Percentiles rank a stretch among this genome's conserved stretches.
These are phyloP conservation scores for Neurospora sp. DNA, from an alignment of 2,329 filamentous ascomycete genomes.

Conservation along the genomic window DNA sequence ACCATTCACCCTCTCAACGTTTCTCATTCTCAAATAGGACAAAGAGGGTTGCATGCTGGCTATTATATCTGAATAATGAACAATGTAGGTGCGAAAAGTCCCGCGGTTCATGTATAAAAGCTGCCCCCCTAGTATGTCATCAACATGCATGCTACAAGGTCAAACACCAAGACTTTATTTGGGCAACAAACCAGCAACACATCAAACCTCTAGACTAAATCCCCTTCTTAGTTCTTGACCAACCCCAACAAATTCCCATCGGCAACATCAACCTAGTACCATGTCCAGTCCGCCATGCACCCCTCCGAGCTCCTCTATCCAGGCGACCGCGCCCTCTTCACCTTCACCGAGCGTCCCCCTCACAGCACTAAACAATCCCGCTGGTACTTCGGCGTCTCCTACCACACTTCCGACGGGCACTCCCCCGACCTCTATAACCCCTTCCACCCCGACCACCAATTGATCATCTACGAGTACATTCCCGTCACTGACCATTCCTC, in stretches of 20 bases:
- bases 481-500: background rate
- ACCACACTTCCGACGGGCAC: background rate
- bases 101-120: background rate
- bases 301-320: background rate
- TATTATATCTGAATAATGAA: background rate
- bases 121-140: background rate
- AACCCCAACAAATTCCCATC: background rate
- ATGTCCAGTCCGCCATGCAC: background rate
- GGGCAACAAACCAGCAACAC: background rate
- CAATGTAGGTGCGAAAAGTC: background rate
- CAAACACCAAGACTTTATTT: background rate
- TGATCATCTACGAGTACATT: background rate
- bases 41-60: background rate
- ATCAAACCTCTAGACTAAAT: background rate
- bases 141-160: background rate
- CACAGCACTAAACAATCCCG: background rate
- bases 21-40: background rate
- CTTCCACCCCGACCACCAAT: background rate
- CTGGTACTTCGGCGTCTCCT: background rate
- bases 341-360: background rate
- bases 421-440: background rate
- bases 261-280: background rate
- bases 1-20: background rate
- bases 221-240: background rate
- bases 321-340: background rate